Evolutionary conservation across 129 eudicot genomes (phyloP), one percentile per base, ranked within the genome.

Genomic region (Helianthus tuberosus): DNA sequence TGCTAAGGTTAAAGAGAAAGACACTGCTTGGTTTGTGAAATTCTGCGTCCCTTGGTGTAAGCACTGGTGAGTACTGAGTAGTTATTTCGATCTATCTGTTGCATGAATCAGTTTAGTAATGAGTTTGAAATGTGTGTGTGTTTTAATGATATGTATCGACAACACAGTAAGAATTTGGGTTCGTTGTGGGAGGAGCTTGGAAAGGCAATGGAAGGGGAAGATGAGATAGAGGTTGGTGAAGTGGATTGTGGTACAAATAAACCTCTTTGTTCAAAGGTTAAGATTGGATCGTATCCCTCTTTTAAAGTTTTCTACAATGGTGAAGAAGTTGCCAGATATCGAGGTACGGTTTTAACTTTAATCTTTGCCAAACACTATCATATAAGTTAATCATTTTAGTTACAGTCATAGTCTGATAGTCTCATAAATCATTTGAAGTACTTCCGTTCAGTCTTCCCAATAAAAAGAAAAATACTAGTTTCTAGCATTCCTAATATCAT

Each of bases 31-130:
- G 99, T 91, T 95, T 88, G 97, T 95, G 54, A 81, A 76, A 73
- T 95, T 95, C 81, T 91, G 97, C 78, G 99, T 91, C 48, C 99
- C 99, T 32, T 95, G 99, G 99, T 95, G 99, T 70, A 95, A 91
- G 88, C 99, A 95, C 74, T 95, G 99, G 99, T 79, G 64, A 65
- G 83, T 86, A 78, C 97, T 79, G 64, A 65, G 83, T 86, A 78
- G 74, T 63, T 29, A 15, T 32, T 49, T 68, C n/a, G 1, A 39
- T 69, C 15, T 3, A n/a, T 71, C 11, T 20, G 23, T 64, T 64
- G 6, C 36, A 43, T 78, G 55, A 66, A 13, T 72, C 12, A 58
- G 10, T 46, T 25, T 23, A 39, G 55, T 36, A n/a, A 57, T 67
- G 11, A 17, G 6, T 72, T 16, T 72, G 48, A 52, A 44, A 48